phyloP scores from a whole-genome alignment of 129 eudicot genomes.

The Flaveria ramosissima region DNA sequence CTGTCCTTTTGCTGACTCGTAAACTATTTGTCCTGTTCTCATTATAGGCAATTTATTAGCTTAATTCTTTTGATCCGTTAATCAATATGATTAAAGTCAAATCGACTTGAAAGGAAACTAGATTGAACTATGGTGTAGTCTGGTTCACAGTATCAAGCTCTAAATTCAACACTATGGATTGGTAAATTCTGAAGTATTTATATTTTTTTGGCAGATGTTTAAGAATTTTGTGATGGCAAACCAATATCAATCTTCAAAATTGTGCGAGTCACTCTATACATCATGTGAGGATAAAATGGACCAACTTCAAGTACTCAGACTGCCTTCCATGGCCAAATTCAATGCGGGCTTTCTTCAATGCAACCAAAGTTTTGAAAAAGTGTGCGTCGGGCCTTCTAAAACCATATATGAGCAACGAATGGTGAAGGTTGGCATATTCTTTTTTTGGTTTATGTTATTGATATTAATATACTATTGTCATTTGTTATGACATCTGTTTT shows the following conservation, averaged over 20 bases:
- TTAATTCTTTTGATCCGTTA: too few relatives aligned
- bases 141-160: neutral
- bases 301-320: conserved; percentile 89
- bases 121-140: too few relatives aligned
- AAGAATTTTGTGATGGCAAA: conserved; percentile 70
- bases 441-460: neutral
- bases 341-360: conserved; percentile 87
- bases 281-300: conserved; percentile 96
- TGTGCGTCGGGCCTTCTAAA: conserved; percentile 95
- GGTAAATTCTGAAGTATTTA: conserved; percentile 1
- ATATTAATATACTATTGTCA: neutral
- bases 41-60: neutral
- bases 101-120: too few relatives aligned
- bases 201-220: conserved; percentile 58
- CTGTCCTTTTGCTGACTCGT: too few relatives aligned
- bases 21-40: neutral
- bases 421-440: conserved; percentile 60
- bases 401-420: conserved; percentile 72
- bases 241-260: conserved; percentile 76
- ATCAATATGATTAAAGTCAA: too few relatives aligned
- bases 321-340: conserved; percentile 98
- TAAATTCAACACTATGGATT: conserved; percentile 11
- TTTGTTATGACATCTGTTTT: neutral
- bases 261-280: conserved; percentile 80
- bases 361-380: conserved; percentile 77